These are phyloP conservation scores for Chlamydomonas sphaeroides DNA, from an alignment of 139 green algal genomes.

Conservation along the genomic window DNA sequence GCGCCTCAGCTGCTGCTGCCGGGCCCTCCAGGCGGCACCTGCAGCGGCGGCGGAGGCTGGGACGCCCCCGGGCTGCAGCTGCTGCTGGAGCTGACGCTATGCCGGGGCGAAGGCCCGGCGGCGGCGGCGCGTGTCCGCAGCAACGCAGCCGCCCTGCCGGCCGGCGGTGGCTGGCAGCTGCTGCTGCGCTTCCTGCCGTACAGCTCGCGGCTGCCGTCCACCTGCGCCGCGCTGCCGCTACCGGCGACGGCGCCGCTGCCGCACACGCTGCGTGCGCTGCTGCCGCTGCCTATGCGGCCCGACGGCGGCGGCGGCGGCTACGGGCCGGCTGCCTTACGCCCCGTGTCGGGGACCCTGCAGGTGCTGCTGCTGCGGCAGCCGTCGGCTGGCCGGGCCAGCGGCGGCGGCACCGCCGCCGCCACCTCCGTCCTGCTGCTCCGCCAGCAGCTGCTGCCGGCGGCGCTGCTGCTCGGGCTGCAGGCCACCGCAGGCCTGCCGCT, in stretches of 20 bases:
- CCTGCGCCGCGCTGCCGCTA: neutral
- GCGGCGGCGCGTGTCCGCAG: too few relatives aligned
- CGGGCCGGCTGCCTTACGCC: neutral
- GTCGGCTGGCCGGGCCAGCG: neutral
- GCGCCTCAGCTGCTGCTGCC: conserved; percentile 15
- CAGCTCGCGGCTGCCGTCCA: conserved; percentile 6
- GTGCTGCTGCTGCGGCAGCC: neutral
- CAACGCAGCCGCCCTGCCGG: too few relatives aligned
- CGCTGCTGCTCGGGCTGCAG: conserved; percentile 10
- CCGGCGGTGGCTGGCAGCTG: conserved; percentile 9
- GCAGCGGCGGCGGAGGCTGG: neutral
- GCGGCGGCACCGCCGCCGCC: neutral
- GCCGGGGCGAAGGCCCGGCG: neutral
- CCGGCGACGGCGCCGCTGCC: neutral
- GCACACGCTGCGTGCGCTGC: neutral
- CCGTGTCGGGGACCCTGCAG: neutral
- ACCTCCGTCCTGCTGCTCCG: conserved; percentile 8
- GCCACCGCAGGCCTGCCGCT: neutral
- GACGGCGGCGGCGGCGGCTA: neutral
- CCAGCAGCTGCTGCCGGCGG: neutral
- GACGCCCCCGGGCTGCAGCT: neutral
- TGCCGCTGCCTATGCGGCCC: neutral
- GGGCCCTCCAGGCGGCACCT: neutral
- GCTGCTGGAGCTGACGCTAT: neutral
- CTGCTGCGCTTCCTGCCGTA: conserved; percentile 6